phyloP scores from a whole-genome alignment of 306 rosid genomes.

The Sindora glabra region DNA sequence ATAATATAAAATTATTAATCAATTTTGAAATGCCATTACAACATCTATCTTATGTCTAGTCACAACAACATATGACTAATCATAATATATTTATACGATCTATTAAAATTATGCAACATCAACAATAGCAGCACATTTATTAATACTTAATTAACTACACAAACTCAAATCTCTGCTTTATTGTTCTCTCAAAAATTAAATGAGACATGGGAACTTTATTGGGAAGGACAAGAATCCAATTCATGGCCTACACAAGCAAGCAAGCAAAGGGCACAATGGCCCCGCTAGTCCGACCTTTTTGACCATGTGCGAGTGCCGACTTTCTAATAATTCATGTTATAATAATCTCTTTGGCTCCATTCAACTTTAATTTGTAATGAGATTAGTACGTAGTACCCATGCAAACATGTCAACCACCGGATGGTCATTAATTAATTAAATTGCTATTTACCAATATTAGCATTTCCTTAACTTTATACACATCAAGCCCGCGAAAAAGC shows the following conservation, averaged over 20 bases:
- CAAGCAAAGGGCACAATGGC: not conserved
- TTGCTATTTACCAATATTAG: constrained; percentile 3
- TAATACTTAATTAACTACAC: no score
- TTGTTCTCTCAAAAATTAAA: constrained; percentile 24
- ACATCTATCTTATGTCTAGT: no score
- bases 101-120: no score
- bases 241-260: constrained; percentile 43
- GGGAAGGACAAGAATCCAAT: constrained; percentile 59
- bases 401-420: constrained; percentile 47
- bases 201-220: constrained; percentile 19
- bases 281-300: constrained; percentile 31
- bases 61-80: no score
- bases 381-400: constrained; percentile 38
- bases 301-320: constrained; percentile 54
- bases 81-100: no score
- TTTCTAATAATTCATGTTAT: constrained; percentile 7
- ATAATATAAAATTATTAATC: no score
- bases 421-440: constrained; percentile 10
- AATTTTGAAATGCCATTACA: no score
- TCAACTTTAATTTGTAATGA: constrained; percentile 4
- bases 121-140: no score
- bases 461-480: constrained; percentile 1
- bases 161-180: constrained; percentile 35
- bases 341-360: constrained; percentile 6
- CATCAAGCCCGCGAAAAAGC: constrained; percentile 46